Evolutionary conservation across 768 basidiomycete genomes (phyloP).

Genomic region (Psilocybe cubensis): DNA sequence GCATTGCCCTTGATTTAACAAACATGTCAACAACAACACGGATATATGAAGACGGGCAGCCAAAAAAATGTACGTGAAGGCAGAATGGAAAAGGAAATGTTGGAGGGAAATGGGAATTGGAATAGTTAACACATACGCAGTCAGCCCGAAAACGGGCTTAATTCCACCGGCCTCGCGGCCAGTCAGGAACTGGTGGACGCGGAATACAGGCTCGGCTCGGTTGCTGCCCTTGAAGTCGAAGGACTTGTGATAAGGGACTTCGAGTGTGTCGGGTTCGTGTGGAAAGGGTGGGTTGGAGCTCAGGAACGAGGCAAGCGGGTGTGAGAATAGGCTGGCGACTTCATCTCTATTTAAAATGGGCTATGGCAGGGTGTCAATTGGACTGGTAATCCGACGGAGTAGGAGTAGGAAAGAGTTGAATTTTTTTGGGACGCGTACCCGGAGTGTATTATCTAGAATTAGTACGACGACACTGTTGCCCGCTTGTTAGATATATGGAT

Average conservation of each 20-base stretch:
- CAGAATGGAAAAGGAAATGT: too few relatives aligned
- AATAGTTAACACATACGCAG: slow-evolving; percentile 60
- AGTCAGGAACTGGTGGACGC: slow-evolving; percentile 83
- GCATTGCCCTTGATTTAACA: slow-evolving; percentile 39
- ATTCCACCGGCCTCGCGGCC: slow-evolving; percentile 84
- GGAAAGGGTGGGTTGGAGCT: slow-evolving; percentile 61
- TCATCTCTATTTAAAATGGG: slow-evolving; percentile 82
- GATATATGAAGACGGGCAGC: too few relatives aligned
- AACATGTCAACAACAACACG: not conserved
- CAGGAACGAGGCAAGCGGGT: slow-evolving; percentile 78
- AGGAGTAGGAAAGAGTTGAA: not conserved
- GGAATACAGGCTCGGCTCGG: slow-evolving; percentile 41
- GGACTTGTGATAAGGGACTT: slow-evolving; percentile 68
- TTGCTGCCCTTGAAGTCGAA: slow-evolving; percentile 54
- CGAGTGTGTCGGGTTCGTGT: slow-evolving; percentile 52
- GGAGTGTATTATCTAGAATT: slow-evolving; percentile 76
- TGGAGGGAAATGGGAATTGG: not conserved
- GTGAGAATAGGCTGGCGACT: slow-evolving; percentile 83
- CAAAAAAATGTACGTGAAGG: too few relatives aligned
- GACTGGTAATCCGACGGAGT: not conserved
- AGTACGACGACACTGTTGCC: slow-evolving; percentile 77
- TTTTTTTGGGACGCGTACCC: slow-evolving; percentile 51
- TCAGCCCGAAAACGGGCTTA: slow-evolving; percentile 89
- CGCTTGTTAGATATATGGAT: not conserved
- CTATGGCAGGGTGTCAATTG: slow-evolving; percentile 35